A percentile compares a stretch with the other conserved stretches of the same genome.
These are phyloP conservation scores for Penicillium palitans DNA, from an alignment of 2,329 filamentous ascomycete species.

Conservation along the genomic window DNA sequence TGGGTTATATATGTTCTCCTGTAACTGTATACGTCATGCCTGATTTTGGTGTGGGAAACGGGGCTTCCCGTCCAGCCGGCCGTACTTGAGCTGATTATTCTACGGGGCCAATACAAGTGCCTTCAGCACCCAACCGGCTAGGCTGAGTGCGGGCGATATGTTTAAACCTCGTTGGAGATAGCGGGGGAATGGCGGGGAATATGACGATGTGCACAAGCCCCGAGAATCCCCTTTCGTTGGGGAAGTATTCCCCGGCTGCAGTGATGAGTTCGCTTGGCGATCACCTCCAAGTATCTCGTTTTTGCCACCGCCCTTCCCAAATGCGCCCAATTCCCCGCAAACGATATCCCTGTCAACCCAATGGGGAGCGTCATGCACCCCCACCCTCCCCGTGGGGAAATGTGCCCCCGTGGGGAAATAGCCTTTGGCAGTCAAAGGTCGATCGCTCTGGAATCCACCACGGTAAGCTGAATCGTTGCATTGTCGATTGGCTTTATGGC, in stretches of 20 bases:
- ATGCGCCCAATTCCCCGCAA: not conserved
- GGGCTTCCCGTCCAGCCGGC: too few relatives aligned
- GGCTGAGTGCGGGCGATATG: not conserved
- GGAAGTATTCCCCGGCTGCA: too few relatives aligned
- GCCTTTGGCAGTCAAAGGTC: too few relatives aligned
- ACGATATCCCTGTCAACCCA: not conserved
- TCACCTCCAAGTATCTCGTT: not conserved
- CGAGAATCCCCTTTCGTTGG: not conserved
- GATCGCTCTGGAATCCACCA: too few relatives aligned
- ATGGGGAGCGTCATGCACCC: not conserved
- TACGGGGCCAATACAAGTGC: not conserved
- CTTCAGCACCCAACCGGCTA: not conserved
- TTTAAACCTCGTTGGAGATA: not conserved
- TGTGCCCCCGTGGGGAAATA: too few relatives aligned
- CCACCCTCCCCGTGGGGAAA: too few relatives aligned
- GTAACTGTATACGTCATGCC: too few relatives aligned
- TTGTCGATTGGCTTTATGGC: too few relatives aligned
- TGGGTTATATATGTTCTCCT: too few relatives aligned
- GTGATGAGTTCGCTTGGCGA: not conserved
- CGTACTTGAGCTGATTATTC: not conserved
- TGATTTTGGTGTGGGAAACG: too few relatives aligned
- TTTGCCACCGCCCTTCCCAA: not conserved
- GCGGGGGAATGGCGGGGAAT: not conserved
- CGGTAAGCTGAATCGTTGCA: too few relatives aligned
- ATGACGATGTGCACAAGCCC: not conserved